Percentiles rank a stretch among this genome's conserved stretches.
Evolutionary conservation across 352 stramenopile species (phyloP).

Genomic region (Nothophytophthora sp.): DNA sequence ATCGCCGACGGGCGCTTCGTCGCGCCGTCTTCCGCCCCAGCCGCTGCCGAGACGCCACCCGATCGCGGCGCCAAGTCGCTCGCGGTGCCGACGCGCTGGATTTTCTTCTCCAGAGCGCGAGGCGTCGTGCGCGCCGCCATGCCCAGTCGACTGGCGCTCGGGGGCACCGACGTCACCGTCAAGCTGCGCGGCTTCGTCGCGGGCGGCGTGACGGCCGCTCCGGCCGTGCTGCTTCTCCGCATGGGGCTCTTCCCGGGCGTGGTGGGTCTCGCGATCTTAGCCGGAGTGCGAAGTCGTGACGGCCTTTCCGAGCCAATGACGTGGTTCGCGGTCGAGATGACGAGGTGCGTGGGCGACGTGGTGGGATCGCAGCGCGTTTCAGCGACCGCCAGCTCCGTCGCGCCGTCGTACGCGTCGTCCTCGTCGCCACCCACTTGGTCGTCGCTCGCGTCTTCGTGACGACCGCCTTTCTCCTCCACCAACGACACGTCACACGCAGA

Average conservation of each 20-base stretch:
- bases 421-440: background rate
- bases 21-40: slow-evolving; percentile 7
- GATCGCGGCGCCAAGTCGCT: slow-evolving; percentile 16
- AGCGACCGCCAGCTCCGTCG: slow-evolving; percentile 14
- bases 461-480: background rate
- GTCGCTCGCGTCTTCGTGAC: slow-evolving; percentile 10
- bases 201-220: background rate
- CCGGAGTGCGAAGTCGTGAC: slow-evolving; percentile 19
- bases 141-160: slow-evolving; percentile 35
- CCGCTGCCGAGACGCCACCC: background rate
- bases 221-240: slow-evolving; percentile 5
- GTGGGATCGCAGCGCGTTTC: slow-evolving; percentile 37
- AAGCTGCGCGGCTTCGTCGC: slow-evolving; percentile 9
- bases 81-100: slow-evolving; percentile 25
- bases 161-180: no score
- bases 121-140: slow-evolving; percentile 43
- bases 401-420: slow-evolving; percentile 9
- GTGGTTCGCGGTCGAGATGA: slow-evolving; percentile 14
- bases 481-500: background rate
- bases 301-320: slow-evolving; percentile 13
- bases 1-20: slow-evolving; percentile 25
- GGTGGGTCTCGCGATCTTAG: slow-evolving; percentile 23
- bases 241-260: slow-evolving; percentile 16
- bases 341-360: slow-evolving; percentile 25
- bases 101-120: slow-evolving; percentile 38